A percentile compares a stretch with the other conserved stretches of the same genome.
Conservation (phyloP, 1,139 yeast genomes). For the Meyerozyma elateridarum region DNA sequence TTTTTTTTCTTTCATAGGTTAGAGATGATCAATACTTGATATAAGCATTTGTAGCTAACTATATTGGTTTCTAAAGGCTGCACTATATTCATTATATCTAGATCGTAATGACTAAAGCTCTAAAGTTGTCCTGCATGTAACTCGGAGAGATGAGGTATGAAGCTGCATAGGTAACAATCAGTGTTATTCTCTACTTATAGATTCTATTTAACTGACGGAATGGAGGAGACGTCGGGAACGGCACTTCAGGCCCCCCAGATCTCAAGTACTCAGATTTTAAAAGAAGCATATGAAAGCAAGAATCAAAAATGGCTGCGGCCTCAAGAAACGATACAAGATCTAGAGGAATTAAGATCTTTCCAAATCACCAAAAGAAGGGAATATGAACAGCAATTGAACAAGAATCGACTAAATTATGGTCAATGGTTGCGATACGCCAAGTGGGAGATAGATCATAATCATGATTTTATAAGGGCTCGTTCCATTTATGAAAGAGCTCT, state of each 20-base stretch:
- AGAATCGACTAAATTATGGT: slow-evolving; percentile 74
- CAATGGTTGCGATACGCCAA: slow-evolving; percentile 93
- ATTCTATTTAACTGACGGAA: too few relatives aligned
- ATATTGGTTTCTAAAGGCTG: too few relatives aligned
- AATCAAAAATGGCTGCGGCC: slow-evolving; percentile 36
- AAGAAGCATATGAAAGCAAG: slow-evolving; percentile 31
- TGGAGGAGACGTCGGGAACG: too few relatives aligned
- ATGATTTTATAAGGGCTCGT: slow-evolving; percentile 69
- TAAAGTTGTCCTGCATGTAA: too few relatives aligned
- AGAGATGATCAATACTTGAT: too few relatives aligned
- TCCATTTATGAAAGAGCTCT: slow-evolving; percentile 87
- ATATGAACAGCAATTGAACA: slow-evolving; percentile 78
- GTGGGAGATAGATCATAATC: slow-evolving; percentile 75
- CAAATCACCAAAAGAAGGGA: slow-evolving; percentile 77
- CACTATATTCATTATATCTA: too few relatives aligned
- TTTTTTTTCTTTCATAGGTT: too few relatives aligned
- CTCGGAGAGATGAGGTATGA: too few relatives aligned
- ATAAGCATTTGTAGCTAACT: too few relatives aligned
- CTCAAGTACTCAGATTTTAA: slow-evolving; percentile 37
- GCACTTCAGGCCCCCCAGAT: slow-evolving; percentile 13
- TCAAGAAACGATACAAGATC: slow-evolving; percentile 59
- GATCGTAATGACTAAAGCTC: too few relatives aligned
- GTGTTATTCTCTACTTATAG: too few relatives aligned
- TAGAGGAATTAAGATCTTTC: slow-evolving; percentile 72
- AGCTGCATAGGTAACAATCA: too few relatives aligned